Percentiles rank a stretch among this genome's conserved stretches.
Evolutionary conservation across 139 green algal species (phyloP).

Genomic region (Monoraphidium neglectum): DNA sequence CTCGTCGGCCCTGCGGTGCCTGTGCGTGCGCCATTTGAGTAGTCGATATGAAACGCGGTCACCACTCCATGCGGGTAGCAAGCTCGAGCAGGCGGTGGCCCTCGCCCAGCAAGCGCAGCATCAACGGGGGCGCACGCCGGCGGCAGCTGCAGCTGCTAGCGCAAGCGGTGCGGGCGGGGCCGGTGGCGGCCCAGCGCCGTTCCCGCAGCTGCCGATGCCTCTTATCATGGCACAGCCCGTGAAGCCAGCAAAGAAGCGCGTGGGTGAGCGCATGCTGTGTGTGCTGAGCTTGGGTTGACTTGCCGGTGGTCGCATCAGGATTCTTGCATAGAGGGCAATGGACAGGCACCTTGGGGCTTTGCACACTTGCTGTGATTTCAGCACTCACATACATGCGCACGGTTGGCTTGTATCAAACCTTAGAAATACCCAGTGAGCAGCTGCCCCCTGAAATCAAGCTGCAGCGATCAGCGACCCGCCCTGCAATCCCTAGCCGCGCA

Average conservation of each 20-base stretch:
- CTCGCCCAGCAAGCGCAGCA: slow-evolving; percentile 13
- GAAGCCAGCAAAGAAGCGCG: slow-evolving; percentile 3
- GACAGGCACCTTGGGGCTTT: too few relatives aligned
- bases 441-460: background rate
- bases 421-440: too few relatives aligned
- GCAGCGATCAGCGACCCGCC: background rate
- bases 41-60: too few relatives aligned
- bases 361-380: background rate
- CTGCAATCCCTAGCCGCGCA: background rate
- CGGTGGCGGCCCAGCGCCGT: background rate
- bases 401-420: background rate
- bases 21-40: too few relatives aligned
- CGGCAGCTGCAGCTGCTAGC: background rate
- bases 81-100: slow-evolving; percentile 17
- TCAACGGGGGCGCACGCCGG: background rate
- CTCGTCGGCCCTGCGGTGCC: too few relatives aligned
- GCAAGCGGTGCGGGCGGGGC: background rate
- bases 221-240: background rate
- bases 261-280: background rate
- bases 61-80: too few relatives aligned
- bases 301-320: too few relatives aligned
- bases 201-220: background rate
- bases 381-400: background rate
- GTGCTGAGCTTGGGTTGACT: too few relatives aligned
- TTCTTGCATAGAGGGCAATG: too few relatives aligned